Conservation (phyloP, 352 stramenopile species). For the Phytophthora cajani region DNA sequence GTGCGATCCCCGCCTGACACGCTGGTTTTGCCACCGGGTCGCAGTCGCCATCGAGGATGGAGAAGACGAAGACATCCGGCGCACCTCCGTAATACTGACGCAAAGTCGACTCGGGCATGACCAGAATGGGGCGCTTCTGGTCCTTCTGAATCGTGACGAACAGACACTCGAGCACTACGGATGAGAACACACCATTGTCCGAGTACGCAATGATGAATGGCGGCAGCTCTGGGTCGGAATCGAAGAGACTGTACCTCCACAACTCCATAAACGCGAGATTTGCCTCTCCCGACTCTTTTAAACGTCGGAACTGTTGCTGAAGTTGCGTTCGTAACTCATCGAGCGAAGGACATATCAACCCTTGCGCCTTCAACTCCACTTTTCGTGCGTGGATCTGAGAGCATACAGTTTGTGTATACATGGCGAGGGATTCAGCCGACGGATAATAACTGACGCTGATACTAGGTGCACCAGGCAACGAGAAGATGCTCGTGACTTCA, state of each 20-base stretch:
- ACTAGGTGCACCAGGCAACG: not conserved
- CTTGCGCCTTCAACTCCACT: not conserved
- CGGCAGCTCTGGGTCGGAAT: conserved; percentile 14
- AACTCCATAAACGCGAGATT: conserved; percentile 26
- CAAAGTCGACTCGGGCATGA: conserved; percentile 32
- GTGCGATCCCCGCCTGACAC: conserved; percentile 14
- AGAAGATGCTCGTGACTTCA: conserved; percentile 21
- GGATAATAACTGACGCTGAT: conserved; percentile 23
- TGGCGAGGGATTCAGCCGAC: conserved; percentile 16
- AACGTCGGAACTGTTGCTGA: conserved; percentile 1
- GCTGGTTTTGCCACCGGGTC: conserved; percentile 3
- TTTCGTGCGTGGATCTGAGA: not conserved
- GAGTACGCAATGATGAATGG: conserved; percentile 37
- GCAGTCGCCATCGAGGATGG: conserved; percentile 27
- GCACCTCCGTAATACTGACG: conserved; percentile 3
- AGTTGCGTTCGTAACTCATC: conserved; percentile 14
- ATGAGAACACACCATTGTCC: not conserved
- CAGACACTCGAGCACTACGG: conserved; percentile 41
- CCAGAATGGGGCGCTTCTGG: conserved; percentile 30
- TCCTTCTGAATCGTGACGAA: conserved; percentile 32
- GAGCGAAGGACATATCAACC: not conserved
- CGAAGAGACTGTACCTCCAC: conserved; percentile 42
- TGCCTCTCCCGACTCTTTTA: not conserved
- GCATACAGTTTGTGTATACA: conserved; percentile 24
- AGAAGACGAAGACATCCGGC: conserved; percentile 56